Conservation (phyloP, 108 stramenopile species). For the Skeletonema grethae region DNA sequence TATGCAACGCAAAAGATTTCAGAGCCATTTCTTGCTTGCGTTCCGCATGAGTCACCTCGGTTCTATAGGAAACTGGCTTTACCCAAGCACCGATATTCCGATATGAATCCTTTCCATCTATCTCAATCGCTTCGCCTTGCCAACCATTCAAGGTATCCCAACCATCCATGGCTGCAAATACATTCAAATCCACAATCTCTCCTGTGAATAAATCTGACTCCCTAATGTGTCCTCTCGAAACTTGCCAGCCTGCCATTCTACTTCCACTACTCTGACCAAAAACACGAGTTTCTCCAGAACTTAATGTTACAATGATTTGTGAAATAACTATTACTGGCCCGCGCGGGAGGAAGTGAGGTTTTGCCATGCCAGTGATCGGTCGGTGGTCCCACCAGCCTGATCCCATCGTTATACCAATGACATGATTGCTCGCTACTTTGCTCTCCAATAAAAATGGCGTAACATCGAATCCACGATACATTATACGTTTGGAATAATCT, state of each 20-base stretch:
- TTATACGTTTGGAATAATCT: slow-evolving; percentile 36
- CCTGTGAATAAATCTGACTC: slow-evolving; percentile 49
- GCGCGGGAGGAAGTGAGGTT: slow-evolving; percentile 15
- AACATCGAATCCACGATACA: slow-evolving; percentile 50
- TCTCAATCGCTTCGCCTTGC: background rate
- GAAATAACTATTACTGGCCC: slow-evolving; percentile 27
- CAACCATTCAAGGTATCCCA: slow-evolving; percentile 34
- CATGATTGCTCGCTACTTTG: background rate
- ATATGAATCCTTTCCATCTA: background rate
- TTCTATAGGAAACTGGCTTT: slow-evolving; percentile 13
- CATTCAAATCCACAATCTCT: slow-evolving; percentile 32
- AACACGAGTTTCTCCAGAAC: slow-evolving; percentile 4
- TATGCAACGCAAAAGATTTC: slow-evolving; percentile 14
- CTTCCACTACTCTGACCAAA: background rate
- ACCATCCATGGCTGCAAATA: slow-evolving; percentile 21
- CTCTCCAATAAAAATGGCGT: slow-evolving; percentile 7
- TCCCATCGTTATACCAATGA: slow-evolving; percentile 39
- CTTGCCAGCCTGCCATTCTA: slow-evolving; percentile 17
- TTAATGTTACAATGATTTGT: slow-evolving; percentile 19
- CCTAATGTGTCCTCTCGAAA: slow-evolving; percentile 31
- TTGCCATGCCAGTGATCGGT: slow-evolving; percentile 33
- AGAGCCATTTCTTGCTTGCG: slow-evolving; percentile 6
- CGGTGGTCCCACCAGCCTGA: slow-evolving; percentile 53
- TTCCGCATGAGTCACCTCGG: slow-evolving; percentile 12
- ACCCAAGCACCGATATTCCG: slow-evolving; percentile 23